phyloP scores from a whole-genome alignment of 352 stramenopile species.

The Phytophthora aleatoria region DNA sequence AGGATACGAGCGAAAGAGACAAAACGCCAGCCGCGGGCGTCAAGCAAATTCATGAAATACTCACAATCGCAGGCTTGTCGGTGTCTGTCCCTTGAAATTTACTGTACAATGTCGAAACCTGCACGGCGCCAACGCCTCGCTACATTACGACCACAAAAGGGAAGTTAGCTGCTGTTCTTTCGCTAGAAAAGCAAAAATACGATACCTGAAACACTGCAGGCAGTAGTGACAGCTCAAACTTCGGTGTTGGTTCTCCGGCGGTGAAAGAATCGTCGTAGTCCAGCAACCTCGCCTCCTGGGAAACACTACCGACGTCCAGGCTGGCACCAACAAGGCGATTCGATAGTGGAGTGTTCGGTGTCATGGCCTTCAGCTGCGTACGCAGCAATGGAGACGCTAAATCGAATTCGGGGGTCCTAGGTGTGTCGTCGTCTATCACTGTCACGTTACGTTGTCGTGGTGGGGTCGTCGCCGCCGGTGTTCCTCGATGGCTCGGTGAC shows the following conservation, averaged over 20 bases:
- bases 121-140: slow-evolving; percentile 77
- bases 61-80: slow-evolving; percentile 65
- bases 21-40: slow-evolving; percentile 10
- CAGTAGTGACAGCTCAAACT: slow-evolving; percentile 78
- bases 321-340: slow-evolving; percentile 84
- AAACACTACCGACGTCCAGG: slow-evolving; percentile 70
- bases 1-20: slow-evolving; percentile 17
- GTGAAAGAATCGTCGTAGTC: slow-evolving; percentile 79
- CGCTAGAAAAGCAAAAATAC: not conserved
- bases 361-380: slow-evolving; percentile 86
- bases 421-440: slow-evolving; percentile 58
- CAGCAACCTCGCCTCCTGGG: slow-evolving; percentile 65
- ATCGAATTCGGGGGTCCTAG: slow-evolving; percentile 63
- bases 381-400: slow-evolving; percentile 79
- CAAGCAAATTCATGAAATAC: slow-evolving; percentile 36
- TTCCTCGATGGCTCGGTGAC: slow-evolving; percentile 42
- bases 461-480: slow-evolving; percentile 23
- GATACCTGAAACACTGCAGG: slow-evolving; percentile 76
- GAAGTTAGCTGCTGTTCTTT: slow-evolving; percentile 3
- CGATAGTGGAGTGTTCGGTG: slow-evolving; percentile 79
- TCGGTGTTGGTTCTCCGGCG: slow-evolving; percentile 59
- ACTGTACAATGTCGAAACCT: slow-evolving; percentile 86
- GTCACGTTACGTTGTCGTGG: slow-evolving; percentile 35
- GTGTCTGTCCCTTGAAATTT: slow-evolving; percentile 73
- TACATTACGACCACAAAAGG: slow-evolving; percentile 28